These are phyloP conservation scores for Ampelomyces quisqualis DNA, from an alignment of 2,329 filamentous ascomycete genomes.

Conservation along the genomic window DNA sequence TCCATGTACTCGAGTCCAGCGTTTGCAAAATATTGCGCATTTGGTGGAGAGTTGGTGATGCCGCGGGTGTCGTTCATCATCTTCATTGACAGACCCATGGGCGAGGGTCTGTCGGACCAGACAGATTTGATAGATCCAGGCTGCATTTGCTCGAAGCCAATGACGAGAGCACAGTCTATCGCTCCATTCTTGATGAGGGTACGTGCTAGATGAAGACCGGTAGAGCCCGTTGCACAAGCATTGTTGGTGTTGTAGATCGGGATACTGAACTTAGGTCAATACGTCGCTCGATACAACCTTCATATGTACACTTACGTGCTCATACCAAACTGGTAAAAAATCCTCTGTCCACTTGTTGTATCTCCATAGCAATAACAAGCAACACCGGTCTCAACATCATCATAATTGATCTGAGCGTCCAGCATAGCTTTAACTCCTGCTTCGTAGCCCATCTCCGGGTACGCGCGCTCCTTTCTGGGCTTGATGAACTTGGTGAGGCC, in stretches of 20 bases:
- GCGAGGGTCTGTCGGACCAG: slow-evolving; percentile 80
- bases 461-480: slow-evolving; percentile 85
- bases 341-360: slow-evolving; percentile 87
- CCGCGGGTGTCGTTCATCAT: slow-evolving; percentile 86
- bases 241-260: slow-evolving; percentile 98
- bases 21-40: slow-evolving; percentile 93
- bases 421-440: slow-evolving; percentile 83
- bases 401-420: slow-evolving; percentile 85
- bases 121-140: slow-evolving; percentile 76
- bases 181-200: slow-evolving; percentile 75
- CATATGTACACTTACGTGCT: slow-evolving; percentile 62
- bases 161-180: slow-evolving; percentile 82
- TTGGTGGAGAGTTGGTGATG: slow-evolving; percentile 73
- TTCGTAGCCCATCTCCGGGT: slow-evolving; percentile 90
- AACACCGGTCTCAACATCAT: slow-evolving; percentile 89
- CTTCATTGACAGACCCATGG: slow-evolving; percentile 67
- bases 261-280: slow-evolving; percentile 55
- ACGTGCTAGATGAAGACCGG: slow-evolving; percentile 78
- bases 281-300: too few species aligned
- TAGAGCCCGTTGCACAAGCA: slow-evolving; percentile 92
- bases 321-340: slow-evolving; percentile 98
- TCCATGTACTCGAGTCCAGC: slow-evolving; percentile 93
- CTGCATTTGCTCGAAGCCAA: slow-evolving; percentile 98
- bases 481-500: slow-evolving; percentile 99
- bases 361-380: slow-evolving; percentile 97